A percentile compares a stretch with the other conserved stretches of the same genome.
Conservation (phyloP, 768 basidiomycete species). For the Pulveroboletus sp. region DNA sequence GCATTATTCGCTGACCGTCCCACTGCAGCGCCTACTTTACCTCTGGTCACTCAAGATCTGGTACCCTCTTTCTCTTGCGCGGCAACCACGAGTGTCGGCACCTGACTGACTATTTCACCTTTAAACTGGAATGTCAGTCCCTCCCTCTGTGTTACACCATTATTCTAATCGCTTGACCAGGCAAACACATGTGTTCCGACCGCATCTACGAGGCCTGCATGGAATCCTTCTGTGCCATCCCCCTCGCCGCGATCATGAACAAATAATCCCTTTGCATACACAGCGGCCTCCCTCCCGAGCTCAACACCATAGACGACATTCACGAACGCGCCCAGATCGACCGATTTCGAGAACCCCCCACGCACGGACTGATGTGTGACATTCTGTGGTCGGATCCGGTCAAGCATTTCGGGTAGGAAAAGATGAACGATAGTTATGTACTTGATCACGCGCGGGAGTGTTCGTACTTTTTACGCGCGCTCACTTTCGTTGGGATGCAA, state of each 20-base stretch:
- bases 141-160: not conserved
- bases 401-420: slow-evolving; percentile 96
- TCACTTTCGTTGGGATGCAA: slow-evolving; percentile 17
- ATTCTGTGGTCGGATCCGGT: slow-evolving; percentile 98
- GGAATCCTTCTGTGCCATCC: slow-evolving; percentile 94
- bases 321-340: slow-evolving; percentile 60
- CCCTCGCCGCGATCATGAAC: slow-evolving; percentile 97
- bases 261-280: slow-evolving; percentile 99
- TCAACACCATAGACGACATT: slow-evolving; percentile 93
- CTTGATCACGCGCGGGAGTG: slow-evolving; percentile 98
- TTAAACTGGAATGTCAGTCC: slow-evolving; percentile 92
- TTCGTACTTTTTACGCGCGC: slow-evolving; percentile 90
- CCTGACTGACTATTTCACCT: slow-evolving; percentile 97
- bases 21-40: slow-evolving; percentile 84
- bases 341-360: slow-evolving; percentile 97
- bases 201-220: slow-evolving; percentile 96
- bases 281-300: slow-evolving; percentile 91
- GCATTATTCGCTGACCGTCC: not conserved
- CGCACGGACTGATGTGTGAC: slow-evolving; percentile 97
- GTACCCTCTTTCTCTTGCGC: slow-evolving; percentile 91
- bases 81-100: slow-evolving; percentile 99
- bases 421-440: slow-evolving; percentile 82
- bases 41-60: slow-evolving; percentile 99
- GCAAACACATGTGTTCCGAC: slow-evolving; percentile 99
- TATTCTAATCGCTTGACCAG: slow-evolving; percentile 36